Percentiles rank a stretch among this genome's conserved stretches.
Conservation (phyloP, 768 basidiomycete genomes). For the Mycena latifolia region DNA sequence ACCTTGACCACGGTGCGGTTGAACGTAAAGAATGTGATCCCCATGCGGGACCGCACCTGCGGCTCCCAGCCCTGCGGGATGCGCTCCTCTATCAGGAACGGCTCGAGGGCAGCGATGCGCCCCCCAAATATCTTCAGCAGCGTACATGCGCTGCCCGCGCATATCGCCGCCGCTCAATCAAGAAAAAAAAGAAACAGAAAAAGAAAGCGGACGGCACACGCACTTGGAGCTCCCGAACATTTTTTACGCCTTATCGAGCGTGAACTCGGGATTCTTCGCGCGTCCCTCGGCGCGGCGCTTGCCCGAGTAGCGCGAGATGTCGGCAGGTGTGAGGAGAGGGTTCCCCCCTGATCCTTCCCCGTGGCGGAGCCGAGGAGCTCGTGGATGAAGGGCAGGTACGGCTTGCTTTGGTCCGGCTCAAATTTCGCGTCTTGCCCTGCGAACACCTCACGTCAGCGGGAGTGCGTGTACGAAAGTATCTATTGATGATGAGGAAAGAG, state of each 20-base stretch:
- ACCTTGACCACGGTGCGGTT: conserved; percentile 61
- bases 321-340: conserved; percentile 49
- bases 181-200: neutral
- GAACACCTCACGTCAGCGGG: too few species aligned
- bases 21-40: conserved; percentile 70
- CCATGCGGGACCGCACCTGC: conserved; percentile 61
- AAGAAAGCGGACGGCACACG: conserved; percentile 53
- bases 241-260: conserved; percentile 62
- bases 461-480: too few species aligned
- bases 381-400: conserved; percentile 50
- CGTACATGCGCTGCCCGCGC: conserved; percentile 64
- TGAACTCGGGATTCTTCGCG: conserved; percentile 67
- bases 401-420: conserved; percentile 52
- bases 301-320: conserved; percentile 55
- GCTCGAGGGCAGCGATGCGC: conserved; percentile 62
- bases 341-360: conserved; percentile 51
- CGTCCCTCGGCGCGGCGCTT: conserved; percentile 62
- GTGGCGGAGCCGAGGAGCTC: conserved; percentile 56
- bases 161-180: too few species aligned
- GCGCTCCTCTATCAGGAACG: conserved; percentile 76
- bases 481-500: neutral
- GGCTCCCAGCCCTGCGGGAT: conserved; percentile 81
- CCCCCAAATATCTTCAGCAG: conserved; percentile 78
- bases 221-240: conserved; percentile 76
- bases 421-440: conserved; percentile 65